Base-by-base conservation (phyloP, 2,329 filamentous ascomycete species). In the Xylaria sp. region DNA sequence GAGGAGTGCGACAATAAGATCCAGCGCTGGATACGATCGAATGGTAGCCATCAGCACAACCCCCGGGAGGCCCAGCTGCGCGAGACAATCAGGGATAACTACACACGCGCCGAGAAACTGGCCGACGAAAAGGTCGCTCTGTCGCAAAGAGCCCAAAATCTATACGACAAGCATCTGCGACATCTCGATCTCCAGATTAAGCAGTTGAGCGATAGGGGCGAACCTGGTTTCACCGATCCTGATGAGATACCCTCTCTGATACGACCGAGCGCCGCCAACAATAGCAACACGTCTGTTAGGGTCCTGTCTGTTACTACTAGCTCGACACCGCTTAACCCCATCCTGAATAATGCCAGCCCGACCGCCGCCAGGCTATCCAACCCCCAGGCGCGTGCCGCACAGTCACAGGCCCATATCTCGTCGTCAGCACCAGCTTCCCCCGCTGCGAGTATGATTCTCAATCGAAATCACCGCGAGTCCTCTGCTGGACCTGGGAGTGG, bases 21-120 rank as follows among this genome's bases (percentile, higher is more conserved):
- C 42, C 92, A 96, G 74, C 92, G 91, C 77, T 94, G 88, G 82
- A 92, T 94, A 75, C 91, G 91, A 71, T 79, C 85, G 17, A 90
- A 94, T 69, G 89, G 90, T 67, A 91, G 89, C 71, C 87, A 92
- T 70, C 83, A 88, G 54, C 81, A 83, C 33, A 92, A 94, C 70
- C 90, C 91, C 0, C 91, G 92, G 72, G 92, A 96, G 78, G 87
- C 90, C 12, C 76, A 82, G 14, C 84, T 91, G 71, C 84, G 86
- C 56, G 84, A 87, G 50, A 83, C 85, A 56, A 89, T 94, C 68
- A 78, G 82, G 57, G 87, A 91, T 64, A 88, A 87, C 71, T 94
- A 85, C 71, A 83, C 84, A 64, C 85, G 84, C 68, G 89, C 89
- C 56, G 87, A 93, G 66, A 82, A 87, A 63, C 79, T 95, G 35